A percentile compares a stretch with the other conserved stretches of the same genome.
phyloP scores from a whole-genome alignment of 208 protist genomes.

The Trypanosomatidae sp. region DNA sequence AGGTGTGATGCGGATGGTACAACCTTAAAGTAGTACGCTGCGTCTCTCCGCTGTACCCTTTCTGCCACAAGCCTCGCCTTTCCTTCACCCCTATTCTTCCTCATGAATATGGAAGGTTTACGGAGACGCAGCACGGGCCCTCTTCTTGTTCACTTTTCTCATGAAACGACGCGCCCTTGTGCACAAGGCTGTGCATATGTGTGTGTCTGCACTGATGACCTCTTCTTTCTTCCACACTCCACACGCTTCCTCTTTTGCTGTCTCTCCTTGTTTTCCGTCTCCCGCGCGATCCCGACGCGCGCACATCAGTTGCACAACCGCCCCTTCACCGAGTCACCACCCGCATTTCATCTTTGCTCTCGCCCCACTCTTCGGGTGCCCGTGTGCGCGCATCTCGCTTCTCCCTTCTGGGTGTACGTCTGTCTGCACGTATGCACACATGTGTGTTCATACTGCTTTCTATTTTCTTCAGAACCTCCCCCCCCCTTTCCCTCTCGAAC shows the following conservation, averaged over 20 bases:
- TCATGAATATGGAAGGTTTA: not conserved
- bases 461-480: not conserved
- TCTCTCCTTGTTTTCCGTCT: not conserved
- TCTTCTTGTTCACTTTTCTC: not conserved
- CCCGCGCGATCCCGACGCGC: not conserved
- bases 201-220: not conserved
- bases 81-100: not conserved
- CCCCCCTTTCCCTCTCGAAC: not conserved
- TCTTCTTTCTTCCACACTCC: not conserved
- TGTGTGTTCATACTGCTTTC: not conserved
- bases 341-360: not conserved
- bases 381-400: not conserved
- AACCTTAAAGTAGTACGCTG: not conserved
- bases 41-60: not conserved
- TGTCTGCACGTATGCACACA: not conserved
- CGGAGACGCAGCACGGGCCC: not conserved
- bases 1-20: not conserved
- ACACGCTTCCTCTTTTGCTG: not conserved
- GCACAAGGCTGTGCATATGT: conserved; percentile 1
- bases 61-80: not conserved
- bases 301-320: not conserved
- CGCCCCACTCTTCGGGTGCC: not conserved
- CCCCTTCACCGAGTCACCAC: not conserved
- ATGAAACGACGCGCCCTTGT: not conserved
- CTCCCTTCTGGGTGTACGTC: not conserved